phyloP scores from a whole-genome alignment of 768 basidiomycete genomes.

The Tulasnella sp. region DNA sequence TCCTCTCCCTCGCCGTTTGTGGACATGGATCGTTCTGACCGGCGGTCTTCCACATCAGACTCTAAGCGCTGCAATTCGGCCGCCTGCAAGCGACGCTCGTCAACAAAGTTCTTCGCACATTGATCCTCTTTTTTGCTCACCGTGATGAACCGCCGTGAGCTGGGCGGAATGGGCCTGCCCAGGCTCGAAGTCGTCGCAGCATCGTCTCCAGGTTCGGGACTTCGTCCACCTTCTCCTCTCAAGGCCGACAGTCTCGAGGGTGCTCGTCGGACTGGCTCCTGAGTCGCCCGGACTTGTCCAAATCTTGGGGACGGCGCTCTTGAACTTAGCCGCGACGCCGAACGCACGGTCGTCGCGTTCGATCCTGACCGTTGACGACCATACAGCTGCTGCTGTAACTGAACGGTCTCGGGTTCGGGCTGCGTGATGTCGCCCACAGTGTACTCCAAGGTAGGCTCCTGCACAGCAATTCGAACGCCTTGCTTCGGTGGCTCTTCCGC shows the following conservation, averaged over 20 bases:
- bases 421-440: neutral
- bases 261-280: neutral
- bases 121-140: neutral
- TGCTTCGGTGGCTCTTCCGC: neutral
- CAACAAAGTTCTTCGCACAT: neutral
- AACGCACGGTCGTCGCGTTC: neutral
- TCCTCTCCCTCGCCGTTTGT: neutral
- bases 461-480: neutral
- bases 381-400: neutral
- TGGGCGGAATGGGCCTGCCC: neutral
- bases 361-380: conserved; percentile 1
- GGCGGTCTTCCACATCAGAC: conserved; percentile 53
- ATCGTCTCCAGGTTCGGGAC: neutral
- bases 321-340: neutral
- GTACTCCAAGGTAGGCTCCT: neutral
- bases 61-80: conserved; percentile 54
- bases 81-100: conserved; percentile 37
- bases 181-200: neutral
- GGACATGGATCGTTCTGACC: conserved; percentile 37
- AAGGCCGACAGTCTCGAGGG: neutral
- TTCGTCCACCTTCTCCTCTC: neutral
- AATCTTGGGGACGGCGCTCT: neutral
- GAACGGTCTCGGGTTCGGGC: neutral
- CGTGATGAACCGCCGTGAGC: conserved; percentile 8
- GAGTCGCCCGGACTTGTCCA: neutral